Conservation (phyloP, 2,329 filamentous ascomycete genomes). For the Arthroderma uncinatum region DNA sequence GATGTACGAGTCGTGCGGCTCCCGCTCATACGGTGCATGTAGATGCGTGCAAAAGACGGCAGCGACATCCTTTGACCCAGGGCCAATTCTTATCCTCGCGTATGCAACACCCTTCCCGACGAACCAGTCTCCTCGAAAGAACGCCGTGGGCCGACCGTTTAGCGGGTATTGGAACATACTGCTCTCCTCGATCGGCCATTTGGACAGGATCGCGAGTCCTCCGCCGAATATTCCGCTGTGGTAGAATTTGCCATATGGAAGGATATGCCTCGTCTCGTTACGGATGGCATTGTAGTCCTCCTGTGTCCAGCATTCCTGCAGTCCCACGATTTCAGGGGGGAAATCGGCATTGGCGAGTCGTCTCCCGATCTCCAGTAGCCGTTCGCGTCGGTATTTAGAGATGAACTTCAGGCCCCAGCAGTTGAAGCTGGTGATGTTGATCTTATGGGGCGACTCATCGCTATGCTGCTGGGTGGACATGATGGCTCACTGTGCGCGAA, state of each 20-base stretch:
- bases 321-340: slow-evolving; percentile 70
- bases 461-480: slow-evolving; percentile 12
- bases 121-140: slow-evolving; percentile 91
- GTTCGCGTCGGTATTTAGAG: slow-evolving; percentile 63
- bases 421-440: slow-evolving; percentile 81
- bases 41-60: slow-evolving; percentile 91
- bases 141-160: slow-evolving; percentile 84
- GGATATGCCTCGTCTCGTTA: slow-evolving; percentile 55
- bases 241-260: slow-evolving; percentile 92
- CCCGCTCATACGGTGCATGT: slow-evolving; percentile 76
- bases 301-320: slow-evolving; percentile 91
- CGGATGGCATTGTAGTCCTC: slow-evolving; percentile 72
- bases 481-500: not conserved
- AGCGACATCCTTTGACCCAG: slow-evolving; percentile 52
- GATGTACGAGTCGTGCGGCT: slow-evolving; percentile 71
- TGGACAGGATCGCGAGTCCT: slow-evolving; percentile 76
- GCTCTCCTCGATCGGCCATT: slow-evolving; percentile 86
- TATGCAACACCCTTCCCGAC: slow-evolving; percentile 89
- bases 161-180: slow-evolving; percentile 79
- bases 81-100: slow-evolving; percentile 64
- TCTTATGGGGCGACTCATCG: slow-evolving; percentile 37
- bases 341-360: slow-evolving; percentile 60
- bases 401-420: slow-evolving; percentile 94
- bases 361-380: slow-evolving; percentile 71
- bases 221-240: slow-evolving; percentile 78